Evolutionary conservation across 2,329 filamentous ascomycete genomes (phyloP), one percentile per base, ranked within the genome.

Genomic region (Blastomyces emzantsi): DNA sequence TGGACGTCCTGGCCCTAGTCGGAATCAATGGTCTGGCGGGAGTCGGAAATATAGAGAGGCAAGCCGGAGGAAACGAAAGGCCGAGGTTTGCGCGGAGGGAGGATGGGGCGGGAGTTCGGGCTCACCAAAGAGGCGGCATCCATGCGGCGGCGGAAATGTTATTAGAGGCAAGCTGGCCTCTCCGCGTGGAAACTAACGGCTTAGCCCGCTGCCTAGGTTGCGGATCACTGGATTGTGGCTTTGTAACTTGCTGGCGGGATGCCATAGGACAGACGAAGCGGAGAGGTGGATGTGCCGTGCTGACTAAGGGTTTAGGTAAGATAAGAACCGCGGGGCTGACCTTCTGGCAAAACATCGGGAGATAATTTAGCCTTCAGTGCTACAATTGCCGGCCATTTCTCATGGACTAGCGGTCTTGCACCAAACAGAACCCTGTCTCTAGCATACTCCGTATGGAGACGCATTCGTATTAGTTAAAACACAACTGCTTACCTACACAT

Each of bases 141-240:
- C 60, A 45, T 57, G 6, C 41, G 15, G 52, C 7, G 17, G 17
- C 17, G 15, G n/a, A 39, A n/a, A 36, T 36, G 15, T 17, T 55
- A 57, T 9, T 33, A 49, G 25, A 57, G 51, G 61, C 61, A 43
- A 62, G 36, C 52, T 62, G 49, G 64, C 61, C 61, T 62, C 41
- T 60, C 25, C 30, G 6, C 9, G 17, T 19, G 13, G 13, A 43
- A 43, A 6, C 11, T 57, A 33, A 33, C 15, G 13, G n/a, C 19
- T 57, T 57, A 9, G 54, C 33, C n/a, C 56, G 39, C 28, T 28
- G 39, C 9, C n/a, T 33, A 9, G 51, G 15, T 30, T 54, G 51
- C 28, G 51, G 51, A 54, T 54, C 49, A 52, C 15, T 25, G 28
- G 15, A 13, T n/a, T 7, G 45, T 47, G 17, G 45, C 15, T 30